A percentile compares a stretch with the other conserved stretches of the same genome.
These are phyloP conservation scores for Bacterosira constricta DNA, from an alignment of 108 stramenopile species.

Conservation along the genomic window DNA sequence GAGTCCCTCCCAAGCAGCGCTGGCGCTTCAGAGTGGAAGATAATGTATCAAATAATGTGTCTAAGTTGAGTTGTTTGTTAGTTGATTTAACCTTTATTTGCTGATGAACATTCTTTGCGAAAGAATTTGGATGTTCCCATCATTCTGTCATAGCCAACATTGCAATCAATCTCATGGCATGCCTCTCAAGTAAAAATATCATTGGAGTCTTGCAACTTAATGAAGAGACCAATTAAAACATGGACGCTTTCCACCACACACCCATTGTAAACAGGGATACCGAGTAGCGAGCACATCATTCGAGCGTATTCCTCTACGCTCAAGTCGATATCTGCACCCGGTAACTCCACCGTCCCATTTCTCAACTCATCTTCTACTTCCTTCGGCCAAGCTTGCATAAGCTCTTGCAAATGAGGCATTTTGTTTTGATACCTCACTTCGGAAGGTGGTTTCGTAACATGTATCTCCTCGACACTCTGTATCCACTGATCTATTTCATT, in stretches of 20 bases:
- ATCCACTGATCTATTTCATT: conserved; percentile 79
- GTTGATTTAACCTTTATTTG: too few relatives aligned
- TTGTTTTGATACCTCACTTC: conserved; percentile 61
- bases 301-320: conserved; percentile 76
- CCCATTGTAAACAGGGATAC: conserved; percentile 75
- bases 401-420: conserved; percentile 76
- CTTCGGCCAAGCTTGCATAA: conserved; percentile 82
- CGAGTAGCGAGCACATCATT: conserved; percentile 75
- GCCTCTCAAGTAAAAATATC: too few relatives aligned
- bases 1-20: too few relatives aligned
- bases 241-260: conserved; percentile 62
- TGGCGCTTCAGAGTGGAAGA: too few relatives aligned
- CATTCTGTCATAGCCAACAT: too few relatives aligned
- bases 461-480: conserved; percentile 69
- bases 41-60: too few relatives aligned
- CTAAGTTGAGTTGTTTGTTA: too few relatives aligned
- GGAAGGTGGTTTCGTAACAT: conserved; percentile 62
- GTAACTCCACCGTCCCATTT: conserved; percentile 33
- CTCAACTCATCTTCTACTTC: conserved; percentile 63
- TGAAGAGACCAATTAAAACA: conserved; percentile 57
- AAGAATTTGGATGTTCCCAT: too few relatives aligned
- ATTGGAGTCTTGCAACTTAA: conserved; percentile 31
- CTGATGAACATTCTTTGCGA: too few relatives aligned
- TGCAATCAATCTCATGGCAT: too few relatives aligned
- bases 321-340: conserved; percentile 67